A percentile compares a stretch with the other conserved stretches of the same genome.
Evolutionary conservation across 2,329 filamentous ascomycete genomes (phyloP).

Genomic region (Penicillium rolfsii): DNA sequence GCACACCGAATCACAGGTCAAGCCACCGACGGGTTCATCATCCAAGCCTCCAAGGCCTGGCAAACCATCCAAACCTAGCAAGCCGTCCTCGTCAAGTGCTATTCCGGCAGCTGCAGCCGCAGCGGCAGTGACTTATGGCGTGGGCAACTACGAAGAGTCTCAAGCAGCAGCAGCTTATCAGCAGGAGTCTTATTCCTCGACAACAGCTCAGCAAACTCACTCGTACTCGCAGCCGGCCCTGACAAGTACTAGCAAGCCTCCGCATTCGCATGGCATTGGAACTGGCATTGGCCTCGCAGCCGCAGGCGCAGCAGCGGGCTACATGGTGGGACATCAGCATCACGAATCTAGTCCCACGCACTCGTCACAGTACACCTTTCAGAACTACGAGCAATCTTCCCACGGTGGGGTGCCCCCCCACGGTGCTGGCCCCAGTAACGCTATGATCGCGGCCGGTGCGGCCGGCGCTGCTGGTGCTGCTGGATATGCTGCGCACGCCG

Average conservation of each 20-base stretch:
- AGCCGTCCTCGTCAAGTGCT: constrained; percentile 37
- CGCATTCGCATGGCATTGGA: constrained; percentile 38
- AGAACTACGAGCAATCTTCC: constrained; percentile 34
- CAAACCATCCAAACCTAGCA: constrained; percentile 38
- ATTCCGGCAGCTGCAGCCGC: constrained; percentile 33
- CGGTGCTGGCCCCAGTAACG: constrained; percentile 38
- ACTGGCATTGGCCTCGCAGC: constrained; percentile 44
- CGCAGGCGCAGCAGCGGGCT: constrained; percentile 48
- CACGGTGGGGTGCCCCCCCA: constrained; percentile 22
- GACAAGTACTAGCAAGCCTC: constrained; percentile 28
- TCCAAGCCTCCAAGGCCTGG: constrained; percentile 30
- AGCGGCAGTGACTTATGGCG: constrained; percentile 46
- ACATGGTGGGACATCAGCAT: constrained; percentile 43
- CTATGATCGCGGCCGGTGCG: constrained; percentile 45
- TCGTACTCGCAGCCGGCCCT: constrained; percentile 26
- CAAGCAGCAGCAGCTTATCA: constrained; percentile 13
- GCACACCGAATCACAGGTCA: constrained; percentile 25
- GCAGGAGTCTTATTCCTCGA: constrained; percentile 20
- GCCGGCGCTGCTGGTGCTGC: constrained; percentile 23
- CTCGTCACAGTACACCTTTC: constrained; percentile 37
- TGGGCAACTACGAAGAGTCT: constrained; percentile 38
- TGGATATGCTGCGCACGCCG: constrained; percentile 44
- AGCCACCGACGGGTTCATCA: constrained; percentile 21
- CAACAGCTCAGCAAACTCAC: constrained; percentile 20
- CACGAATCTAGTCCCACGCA: constrained; percentile 35